These are phyloP conservation scores for Toxicodendron radicans DNA, from an alignment of 345 rosid genomes.

Conservation along the genomic window DNA sequence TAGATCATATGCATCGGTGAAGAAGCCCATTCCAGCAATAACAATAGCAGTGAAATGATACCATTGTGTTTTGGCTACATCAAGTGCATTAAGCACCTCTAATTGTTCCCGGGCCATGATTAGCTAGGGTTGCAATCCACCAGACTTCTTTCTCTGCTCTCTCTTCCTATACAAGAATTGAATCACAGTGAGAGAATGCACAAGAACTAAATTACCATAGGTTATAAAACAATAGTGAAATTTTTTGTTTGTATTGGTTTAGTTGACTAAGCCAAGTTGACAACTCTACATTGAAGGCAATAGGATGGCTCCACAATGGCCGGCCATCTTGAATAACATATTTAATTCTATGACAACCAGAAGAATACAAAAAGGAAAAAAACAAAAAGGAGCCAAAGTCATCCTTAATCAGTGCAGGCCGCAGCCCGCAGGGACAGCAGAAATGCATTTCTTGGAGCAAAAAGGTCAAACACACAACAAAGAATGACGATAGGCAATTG, in stretches of 20 bases:
- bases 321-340: neutral
- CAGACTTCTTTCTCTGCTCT: neutral
- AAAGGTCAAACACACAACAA: too few relatives aligned
- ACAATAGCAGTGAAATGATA: constrained; percentile 79
- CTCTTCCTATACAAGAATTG: neutral
- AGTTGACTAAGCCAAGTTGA: neutral
- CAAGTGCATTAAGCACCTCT: constrained; percentile 69
- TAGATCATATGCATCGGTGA: constrained; percentile 82
- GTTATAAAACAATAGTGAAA: neutral
- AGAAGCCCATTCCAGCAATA: constrained; percentile 85
- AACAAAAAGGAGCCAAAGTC: neutral
- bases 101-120: constrained; percentile 53
- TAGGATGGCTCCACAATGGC: neutral
- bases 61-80: constrained; percentile 76
- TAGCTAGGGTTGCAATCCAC: neutral
- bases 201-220: neutral
- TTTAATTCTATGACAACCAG: neutral
- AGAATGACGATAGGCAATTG: neutral
- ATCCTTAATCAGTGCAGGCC: neutral
- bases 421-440: neutral
- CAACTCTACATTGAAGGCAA: neutral
- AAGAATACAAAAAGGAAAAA: neutral
- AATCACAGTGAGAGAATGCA: constrained; percentile 2
- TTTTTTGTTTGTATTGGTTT: neutral
- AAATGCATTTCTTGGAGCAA: neutral